Evolutionary conservation across 805 yeast species (phyloP), one percentile per base, ranked within the genome.

Genomic region (Wickerhamiella siamensis): DNA sequence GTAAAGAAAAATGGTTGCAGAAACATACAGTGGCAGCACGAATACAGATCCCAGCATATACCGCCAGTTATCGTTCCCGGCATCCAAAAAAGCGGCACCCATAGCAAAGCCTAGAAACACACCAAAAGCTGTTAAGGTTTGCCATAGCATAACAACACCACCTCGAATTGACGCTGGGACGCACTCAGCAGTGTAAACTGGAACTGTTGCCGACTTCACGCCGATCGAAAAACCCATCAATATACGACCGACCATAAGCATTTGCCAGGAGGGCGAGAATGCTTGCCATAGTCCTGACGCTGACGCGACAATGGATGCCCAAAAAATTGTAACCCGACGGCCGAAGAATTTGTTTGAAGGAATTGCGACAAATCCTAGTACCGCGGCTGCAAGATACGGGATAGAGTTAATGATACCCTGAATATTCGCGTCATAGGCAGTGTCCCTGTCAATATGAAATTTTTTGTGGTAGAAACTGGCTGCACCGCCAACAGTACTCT

Each of bases 401-500:
- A 83, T 74, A 51, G 79, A 75, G 55, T 77, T 79, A 39, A 77
- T 68, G 43, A 79, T 63, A 32, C 86, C 84, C 50, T 70, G 66
- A 12, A 74, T 57, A 36, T 69, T 63, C 36, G 67, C 64, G 21
- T 34, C 27, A 20, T 34, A 34, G 17, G 22, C 20, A 4, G 27
- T 20, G 17, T 58, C 67, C 16, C 58, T 51, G 16, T 63, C 69
- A 35, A 79, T 64, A 2, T 76, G 77, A 55, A 79, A 66, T 18
- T 63, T 69, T 1, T 48, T 42, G 2, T 82, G 81, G 56, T 75
- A 79, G 54, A 72, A 74, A 40, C 79, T 58, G 41, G 71, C 66
- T 5, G 86, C 86, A 49, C 87, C 87, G 51, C 77, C 78, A 45
- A 79, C 72, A 18, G 79, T 83, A 4, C 82, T 65, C 57, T 79